These are phyloP conservation scores for Mucor piriformis DNA, from an alignment of 371 early-diverging fungal species.

Conservation along the genomic window DNA sequence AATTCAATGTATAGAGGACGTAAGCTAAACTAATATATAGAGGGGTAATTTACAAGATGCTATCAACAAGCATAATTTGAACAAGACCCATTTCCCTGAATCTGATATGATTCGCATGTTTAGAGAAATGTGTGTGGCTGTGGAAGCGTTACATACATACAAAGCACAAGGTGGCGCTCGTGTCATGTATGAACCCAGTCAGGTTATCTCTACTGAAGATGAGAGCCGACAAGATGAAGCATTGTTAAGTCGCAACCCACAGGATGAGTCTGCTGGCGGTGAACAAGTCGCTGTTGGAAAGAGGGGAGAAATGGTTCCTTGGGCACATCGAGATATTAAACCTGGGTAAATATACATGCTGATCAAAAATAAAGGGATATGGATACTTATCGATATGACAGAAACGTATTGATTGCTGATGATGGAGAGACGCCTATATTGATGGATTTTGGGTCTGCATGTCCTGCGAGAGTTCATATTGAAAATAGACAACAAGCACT, in stretches of 20 bases:
- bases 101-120: conserved; percentile 57
- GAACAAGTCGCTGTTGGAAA: conserved; percentile 11
- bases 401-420: conserved; percentile 59
- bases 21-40: conserved; percentile 12
- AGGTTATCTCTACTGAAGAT: conserved; percentile 22
- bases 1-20: background rate
- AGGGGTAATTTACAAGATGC: conserved; percentile 63
- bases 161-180: conserved; percentile 43
- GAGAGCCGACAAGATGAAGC: conserved; percentile 23
- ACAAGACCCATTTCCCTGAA: conserved; percentile 52
- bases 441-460: conserved; percentile 76
- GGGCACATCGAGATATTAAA: conserved; percentile 75
- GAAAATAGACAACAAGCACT: conserved; percentile 58
- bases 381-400: conserved; percentile 1
- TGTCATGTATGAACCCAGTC: conserved; percentile 19
- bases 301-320: conserved; percentile 49
- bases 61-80: conserved; percentile 47
- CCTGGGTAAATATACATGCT: too few relatives aligned
- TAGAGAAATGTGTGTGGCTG: conserved; percentile 58
- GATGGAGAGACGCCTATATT: conserved; percentile 65
- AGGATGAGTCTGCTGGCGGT: conserved; percentile 21
- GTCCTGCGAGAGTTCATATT: conserved; percentile 57
- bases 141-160: conserved; percentile 60
- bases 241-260: conserved; percentile 9
- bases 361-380: background rate